phyloP scores from a whole-genome alignment of 371 early-diverging fungal species.

The Mucor piriformis region DNA sequence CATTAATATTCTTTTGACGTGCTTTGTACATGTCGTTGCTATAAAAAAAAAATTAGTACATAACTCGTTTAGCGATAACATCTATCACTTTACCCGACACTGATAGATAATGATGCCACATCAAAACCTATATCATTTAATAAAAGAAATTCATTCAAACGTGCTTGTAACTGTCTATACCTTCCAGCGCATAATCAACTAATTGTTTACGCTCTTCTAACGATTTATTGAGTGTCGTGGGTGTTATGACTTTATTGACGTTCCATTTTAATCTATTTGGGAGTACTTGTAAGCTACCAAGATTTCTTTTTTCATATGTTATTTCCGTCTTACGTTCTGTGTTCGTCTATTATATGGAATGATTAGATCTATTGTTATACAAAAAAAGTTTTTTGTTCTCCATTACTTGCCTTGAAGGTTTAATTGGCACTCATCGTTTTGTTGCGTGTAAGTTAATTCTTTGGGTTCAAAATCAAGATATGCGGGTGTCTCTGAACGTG shows the following conservation, averaged over 20 bases:
- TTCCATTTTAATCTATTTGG: not conserved
- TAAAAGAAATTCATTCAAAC: not conserved
- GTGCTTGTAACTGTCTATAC: not conserved
- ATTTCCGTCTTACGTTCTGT: not conserved
- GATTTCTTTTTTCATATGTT: too few relatives aligned
- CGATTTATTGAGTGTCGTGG: not conserved
- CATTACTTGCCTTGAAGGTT: not conserved
- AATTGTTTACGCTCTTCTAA: not conserved
- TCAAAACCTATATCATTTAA: not conserved
- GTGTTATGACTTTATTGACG: not conserved
- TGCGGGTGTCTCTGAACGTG: not conserved
- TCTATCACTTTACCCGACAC: not conserved
- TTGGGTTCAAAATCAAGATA: not conserved
- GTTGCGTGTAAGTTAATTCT: not conserved
- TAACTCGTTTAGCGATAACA: not conserved
- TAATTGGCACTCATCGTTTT: not conserved
- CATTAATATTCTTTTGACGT: not conserved
- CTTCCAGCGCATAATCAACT: not conserved
- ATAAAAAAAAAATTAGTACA: not conserved
- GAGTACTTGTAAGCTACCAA: too few relatives aligned
- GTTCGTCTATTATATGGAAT: not conserved
- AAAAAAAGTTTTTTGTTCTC: not conserved
- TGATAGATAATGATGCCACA: not conserved
- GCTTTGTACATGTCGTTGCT: not conserved
- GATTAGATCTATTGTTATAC: not conserved